Percentiles rank a stretch among this genome's conserved stretches.
These are phyloP conservation scores for Aspergillus niger DNA, from an alignment of 2,329 filamentous ascomycete genomes.

Conservation along the genomic window DNA sequence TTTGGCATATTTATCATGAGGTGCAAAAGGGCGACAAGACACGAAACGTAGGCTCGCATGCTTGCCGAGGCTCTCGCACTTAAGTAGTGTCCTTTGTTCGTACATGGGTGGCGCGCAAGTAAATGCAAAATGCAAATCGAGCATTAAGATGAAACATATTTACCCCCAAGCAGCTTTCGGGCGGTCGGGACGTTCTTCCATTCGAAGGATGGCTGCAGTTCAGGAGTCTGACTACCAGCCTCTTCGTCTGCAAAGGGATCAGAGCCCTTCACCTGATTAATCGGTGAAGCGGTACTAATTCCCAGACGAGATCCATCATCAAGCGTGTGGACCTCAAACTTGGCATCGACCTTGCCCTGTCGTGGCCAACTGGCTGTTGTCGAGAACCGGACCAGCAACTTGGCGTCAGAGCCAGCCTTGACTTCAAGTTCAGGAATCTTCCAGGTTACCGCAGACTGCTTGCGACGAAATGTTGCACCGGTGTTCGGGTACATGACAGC, in stretches of 20 bases:
- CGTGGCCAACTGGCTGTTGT: constrained; percentile 71
- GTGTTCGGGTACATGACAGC: constrained; percentile 51
- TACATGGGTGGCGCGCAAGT: not conserved
- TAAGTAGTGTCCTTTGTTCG: not conserved
- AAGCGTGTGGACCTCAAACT: constrained; percentile 69
- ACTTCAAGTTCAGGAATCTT: constrained; percentile 53
- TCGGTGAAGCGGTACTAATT: constrained; percentile 47
- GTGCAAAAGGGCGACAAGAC: not conserved
- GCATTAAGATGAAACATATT: constrained; percentile 64
- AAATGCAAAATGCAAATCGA: not conserved
- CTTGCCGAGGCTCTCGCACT: not conserved
- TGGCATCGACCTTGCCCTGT: constrained; percentile 76
- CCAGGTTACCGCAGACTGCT: constrained; percentile 50
- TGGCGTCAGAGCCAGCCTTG: constrained; percentile 60
- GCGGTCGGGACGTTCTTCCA: constrained; percentile 70
- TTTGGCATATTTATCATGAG: not conserved
- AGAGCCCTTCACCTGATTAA: constrained; percentile 30
- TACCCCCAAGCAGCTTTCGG: constrained; percentile 72
- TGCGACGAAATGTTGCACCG: constrained; percentile 49
- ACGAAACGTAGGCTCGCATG: not conserved
- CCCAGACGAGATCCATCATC: constrained; percentile 66
- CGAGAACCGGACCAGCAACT: constrained; percentile 79
- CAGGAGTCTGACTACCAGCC: constrained; percentile 26
- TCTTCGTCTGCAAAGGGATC: constrained; percentile 54
- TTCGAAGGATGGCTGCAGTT: constrained; percentile 34